Evolutionary conservation across 2,329 filamentous ascomycete species (phyloP).

Genomic region (Cladosporium sp.): DNA sequence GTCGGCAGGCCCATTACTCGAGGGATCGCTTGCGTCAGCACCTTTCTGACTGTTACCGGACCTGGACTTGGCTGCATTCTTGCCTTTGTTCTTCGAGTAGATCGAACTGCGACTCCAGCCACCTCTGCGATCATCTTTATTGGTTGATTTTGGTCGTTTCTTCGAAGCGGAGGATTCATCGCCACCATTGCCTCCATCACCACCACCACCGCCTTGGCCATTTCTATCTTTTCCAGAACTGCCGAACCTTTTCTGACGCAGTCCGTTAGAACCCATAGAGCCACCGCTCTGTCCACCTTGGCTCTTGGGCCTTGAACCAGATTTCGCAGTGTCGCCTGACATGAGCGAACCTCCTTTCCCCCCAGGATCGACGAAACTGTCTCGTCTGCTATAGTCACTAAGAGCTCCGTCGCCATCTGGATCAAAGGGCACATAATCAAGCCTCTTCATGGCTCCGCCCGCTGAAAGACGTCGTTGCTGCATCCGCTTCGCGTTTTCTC

Average conservation of each 20-base stretch:
- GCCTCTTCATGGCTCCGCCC: too few species aligned
- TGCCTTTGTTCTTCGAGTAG: too few species aligned
- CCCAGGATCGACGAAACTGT: too few species aligned
- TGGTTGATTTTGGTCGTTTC: too few species aligned
- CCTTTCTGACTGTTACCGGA: not conserved
- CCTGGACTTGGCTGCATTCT: too few species aligned
- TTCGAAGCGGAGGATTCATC: not conserved
- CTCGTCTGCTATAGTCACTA: too few species aligned
- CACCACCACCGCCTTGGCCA: not conserved
- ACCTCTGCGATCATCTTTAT: too few species aligned
- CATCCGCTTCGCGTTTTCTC: not conserved
- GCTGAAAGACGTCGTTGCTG: not conserved
- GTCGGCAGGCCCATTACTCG: not conserved
- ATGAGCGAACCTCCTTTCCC: not conserved
- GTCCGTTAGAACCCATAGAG: not conserved
- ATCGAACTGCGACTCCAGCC: conserved; percentile 1
- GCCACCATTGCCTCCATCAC: too few species aligned
- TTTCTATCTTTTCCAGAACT: not conserved
- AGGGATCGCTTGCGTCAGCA: not conserved
- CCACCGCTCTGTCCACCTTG: too few species aligned
- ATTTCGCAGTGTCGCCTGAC: too few species aligned
- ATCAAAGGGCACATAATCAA: not conserved
- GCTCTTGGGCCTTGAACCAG: too few species aligned
- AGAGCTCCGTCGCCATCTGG: not conserved
- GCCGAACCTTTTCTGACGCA: not conserved